Evolutionary conservation across 768 basidiomycete genomes (phyloP), one percentile per base, ranked within the genome.

Genomic region (Mycena pura): DNA sequence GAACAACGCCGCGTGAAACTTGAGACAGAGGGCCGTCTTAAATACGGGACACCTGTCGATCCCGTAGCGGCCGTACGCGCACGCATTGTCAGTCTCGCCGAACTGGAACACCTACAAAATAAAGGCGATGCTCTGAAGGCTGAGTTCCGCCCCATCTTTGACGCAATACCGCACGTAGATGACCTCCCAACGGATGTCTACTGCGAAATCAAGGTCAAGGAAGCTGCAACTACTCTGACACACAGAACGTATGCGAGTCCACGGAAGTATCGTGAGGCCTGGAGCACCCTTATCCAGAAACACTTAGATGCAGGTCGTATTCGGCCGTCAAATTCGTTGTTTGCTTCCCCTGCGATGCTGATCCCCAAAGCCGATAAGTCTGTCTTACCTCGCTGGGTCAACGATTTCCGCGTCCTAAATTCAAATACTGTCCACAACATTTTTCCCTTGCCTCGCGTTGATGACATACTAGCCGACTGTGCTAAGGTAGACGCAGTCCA

Each of bases 321-420:
- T 10, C 39, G 39, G 6, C 39, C 39, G 6, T 40, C 39, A 11
- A 40, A 40, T n/a, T 40, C 39, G 0, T 34, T 38, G 0, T 71
- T 67, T 41, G 73, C 74, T 0, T 82, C 74, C 0, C 79, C 77
- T 0, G 68, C 72, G 0, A 82, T 81, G 52, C 67, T 80, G 1
- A 74, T 81, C 3, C 77, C 72, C 0, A 78, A 78, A 38, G 47
- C 70, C 0, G 74, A 77, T 39, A 49, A 57, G 0, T 67, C 47
- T 0, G 75, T 63, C 0, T 38, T 75, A 0, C 78, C 76, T 1
- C 65, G 71, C 0, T 78, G 76, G 75, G 77, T 80, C 0, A 76
- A 74, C 54, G 73, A 79, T 31, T 80, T 70, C 58, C 56, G 69
- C 0, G 24, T 62, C 13, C 43, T 80, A 1, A 80, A 78, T 50